Base-by-base conservation (phyloP, 768 basidiomycete species). In the Lyophyllum atratum region DNA sequence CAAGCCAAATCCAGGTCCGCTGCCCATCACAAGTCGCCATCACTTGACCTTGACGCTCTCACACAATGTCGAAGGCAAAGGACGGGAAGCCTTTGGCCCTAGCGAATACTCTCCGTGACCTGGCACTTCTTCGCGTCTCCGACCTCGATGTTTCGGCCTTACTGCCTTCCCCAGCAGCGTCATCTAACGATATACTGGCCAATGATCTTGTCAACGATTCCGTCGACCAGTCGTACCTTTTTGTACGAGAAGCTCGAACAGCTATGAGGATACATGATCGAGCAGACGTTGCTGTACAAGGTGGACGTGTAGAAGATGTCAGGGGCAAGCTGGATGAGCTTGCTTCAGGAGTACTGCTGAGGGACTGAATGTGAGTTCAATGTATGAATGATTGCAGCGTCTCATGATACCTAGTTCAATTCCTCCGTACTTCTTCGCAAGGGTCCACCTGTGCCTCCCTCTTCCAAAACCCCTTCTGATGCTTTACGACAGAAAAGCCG, bases 121-220 rank as follows among this genome's bases (percentile, higher is more conserved):
- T 93, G 22, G 89, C 90, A 5, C 70, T 90, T 29, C 73, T 92
- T 19, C 82, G 87, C 26, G 83, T 83, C 25, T 84, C 86, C 10
- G 82, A 80, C 34, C 43, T 72, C 17, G 72, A 77, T 59, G 54
- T 78, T 26, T 63, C 64, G 12, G 52, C 70, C 53, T 58, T 73
- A 48, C 21, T 68, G 54, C 63, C 69, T 60, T 52, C 58, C 46
- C 26, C 59, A 50, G 31, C 59, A 49, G 53, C 34, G 26, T 22
- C 56, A 19, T 9, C 52, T 24, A 22, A 28, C n/a, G 22, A 53
- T 43, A 14, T 24, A 8, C 56, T 60, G 19, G 52, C 68, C 56
- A 58, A 69, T 31, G 44, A 19, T 29, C 5, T 44, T 25, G 61
- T 72, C 17, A 73, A 80, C 34, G 59, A 61, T 40, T 74, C 79